phyloP scores from a whole-genome alignment of 768 basidiomycete genomes.

The Boletus vinaceobasis region DNA sequence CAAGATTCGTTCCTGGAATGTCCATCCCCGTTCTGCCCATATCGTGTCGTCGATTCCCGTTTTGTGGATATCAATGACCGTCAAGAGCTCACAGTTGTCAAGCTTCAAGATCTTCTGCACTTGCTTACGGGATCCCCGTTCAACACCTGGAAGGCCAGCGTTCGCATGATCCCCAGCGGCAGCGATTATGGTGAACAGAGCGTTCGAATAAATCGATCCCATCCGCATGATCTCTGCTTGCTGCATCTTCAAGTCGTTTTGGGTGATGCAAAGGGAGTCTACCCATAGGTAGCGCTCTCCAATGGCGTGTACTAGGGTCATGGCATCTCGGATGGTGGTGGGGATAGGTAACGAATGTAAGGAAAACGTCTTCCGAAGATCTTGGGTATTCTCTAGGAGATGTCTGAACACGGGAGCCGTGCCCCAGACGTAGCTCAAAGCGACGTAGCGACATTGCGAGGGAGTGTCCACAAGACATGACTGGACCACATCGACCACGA shows the following conservation, averaged over 20 bases:
- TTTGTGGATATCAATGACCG: conserved; percentile 3
- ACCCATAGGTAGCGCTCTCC: conserved; percentile 27
- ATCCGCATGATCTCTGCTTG: conserved; percentile 19
- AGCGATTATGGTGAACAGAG: conserved; percentile 21
- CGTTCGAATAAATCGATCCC: conserved; percentile 17
- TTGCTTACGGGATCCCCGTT: neutral
- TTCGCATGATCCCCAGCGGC: conserved; percentile 9
- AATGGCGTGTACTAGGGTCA: conserved; percentile 17
- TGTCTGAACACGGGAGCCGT: conserved; percentile 6
- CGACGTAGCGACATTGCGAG: conserved; percentile 19
- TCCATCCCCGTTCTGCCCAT: conserved; percentile 19
- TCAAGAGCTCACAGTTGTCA: conserved; percentile 7
- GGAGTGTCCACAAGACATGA: conserved; percentile 20
- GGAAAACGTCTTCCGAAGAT: conserved; percentile 2
- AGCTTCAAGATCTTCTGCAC: conserved; percentile 11
- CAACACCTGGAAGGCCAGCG: conserved; percentile 11
- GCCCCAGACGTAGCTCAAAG: conserved; percentile 26
- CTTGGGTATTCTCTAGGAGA: conserved; percentile 1
- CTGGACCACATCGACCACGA: conserved; percentile 15
- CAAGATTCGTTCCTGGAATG: conserved; percentile 18
- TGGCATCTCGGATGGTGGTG: conserved; percentile 23
- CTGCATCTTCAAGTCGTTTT: conserved; percentile 15
- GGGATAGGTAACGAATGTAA: conserved; percentile 11
- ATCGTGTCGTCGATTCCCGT: conserved; percentile 1
- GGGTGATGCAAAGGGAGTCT: conserved; percentile 24